Conservation (phyloP, 106 monocot species). For the Agapanthus africanus region DNA sequence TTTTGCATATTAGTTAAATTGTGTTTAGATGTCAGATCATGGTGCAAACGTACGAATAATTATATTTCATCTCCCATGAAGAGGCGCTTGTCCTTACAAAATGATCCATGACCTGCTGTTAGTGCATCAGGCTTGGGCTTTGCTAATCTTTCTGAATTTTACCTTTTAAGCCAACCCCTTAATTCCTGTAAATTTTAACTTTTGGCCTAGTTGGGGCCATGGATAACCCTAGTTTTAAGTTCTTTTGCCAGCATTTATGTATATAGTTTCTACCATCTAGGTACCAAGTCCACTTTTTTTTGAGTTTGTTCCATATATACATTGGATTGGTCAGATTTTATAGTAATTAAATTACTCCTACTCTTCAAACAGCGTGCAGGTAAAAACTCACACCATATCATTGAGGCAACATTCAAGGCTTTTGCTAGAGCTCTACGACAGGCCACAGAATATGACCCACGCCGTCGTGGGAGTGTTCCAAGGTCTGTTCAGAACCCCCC, state of each 20-base stretch:
- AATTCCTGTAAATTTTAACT: neutral
- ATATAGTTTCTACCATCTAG: neutral
- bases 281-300: neutral
- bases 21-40: neutral
- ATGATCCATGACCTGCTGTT: neutral
- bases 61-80: neutral
- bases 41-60: neutral
- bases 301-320: neutral
- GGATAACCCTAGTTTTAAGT: neutral
- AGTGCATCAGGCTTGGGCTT: neutral
- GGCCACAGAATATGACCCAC: constrained; percentile 73
- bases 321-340: neutral
- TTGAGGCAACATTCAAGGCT: constrained; percentile 98
- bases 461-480: constrained; percentile 63
- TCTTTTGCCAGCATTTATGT: neutral
- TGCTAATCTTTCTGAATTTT: neutral
- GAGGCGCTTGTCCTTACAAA: neutral
- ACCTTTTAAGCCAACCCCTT: neutral
- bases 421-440: constrained; percentile 97
- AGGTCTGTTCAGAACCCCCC: constrained; percentile 61
- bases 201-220: neutral
- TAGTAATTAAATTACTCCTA: neutral
- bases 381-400: constrained; percentile 86
- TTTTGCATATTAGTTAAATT: neutral
- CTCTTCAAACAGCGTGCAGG: constrained; percentile 54